A percentile compares a stretch with the other conserved stretches of the same genome.
Evolutionary conservation across 1,284 basidiomycete genomes (phyloP).

Genomic region (Cerioporus squamosus): DNA sequence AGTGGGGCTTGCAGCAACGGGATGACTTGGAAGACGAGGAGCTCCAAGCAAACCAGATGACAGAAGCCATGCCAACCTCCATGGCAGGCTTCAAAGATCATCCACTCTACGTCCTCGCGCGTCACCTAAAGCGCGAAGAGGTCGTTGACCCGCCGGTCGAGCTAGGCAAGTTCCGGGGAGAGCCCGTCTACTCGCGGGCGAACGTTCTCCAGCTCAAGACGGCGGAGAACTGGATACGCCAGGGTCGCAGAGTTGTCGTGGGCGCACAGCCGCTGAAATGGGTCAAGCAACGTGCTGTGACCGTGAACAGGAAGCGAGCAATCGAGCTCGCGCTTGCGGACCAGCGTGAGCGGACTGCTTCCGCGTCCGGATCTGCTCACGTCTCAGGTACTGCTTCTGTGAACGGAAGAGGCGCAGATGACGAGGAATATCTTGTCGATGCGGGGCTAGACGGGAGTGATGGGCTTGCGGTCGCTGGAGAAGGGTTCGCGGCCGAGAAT

Average conservation of each 20-base stretch:
- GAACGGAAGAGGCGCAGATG: constrained; percentile 34
- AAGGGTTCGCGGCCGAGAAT: constrained; percentile 45
- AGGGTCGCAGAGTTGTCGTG: constrained; percentile 75
- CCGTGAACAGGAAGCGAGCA: constrained; percentile 82
- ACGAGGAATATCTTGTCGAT: constrained; percentile 27
- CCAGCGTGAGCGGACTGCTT: constrained; percentile 20
- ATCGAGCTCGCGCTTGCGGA: constrained; percentile 73
- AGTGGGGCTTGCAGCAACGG: constrained; percentile 62
- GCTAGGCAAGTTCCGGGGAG: constrained; percentile 91
- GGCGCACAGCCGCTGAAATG: constrained; percentile 89
- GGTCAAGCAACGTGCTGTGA: constrained; percentile 87
- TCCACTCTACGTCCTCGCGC: constrained; percentile 89
- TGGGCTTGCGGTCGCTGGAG: constrained; percentile 27
- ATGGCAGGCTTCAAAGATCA: constrained; percentile 96
- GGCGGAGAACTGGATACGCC: constrained; percentile 94
- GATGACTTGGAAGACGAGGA: constrained; percentile 97
- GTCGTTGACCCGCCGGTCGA: constrained; percentile 86
- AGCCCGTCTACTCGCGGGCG: constrained; percentile 89
- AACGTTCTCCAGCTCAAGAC: constrained; percentile 87
- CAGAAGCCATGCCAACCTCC: constrained; percentile 94
- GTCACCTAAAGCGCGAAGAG: constrained; percentile 90
- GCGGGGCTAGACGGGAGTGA: constrained; percentile 6
- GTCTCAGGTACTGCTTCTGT: constrained; percentile 3
- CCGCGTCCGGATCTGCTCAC: background rate
- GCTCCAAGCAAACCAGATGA: constrained; percentile 75